Conservation (phyloP, 306 rosid species). For the Cicer yamashitae region DNA sequence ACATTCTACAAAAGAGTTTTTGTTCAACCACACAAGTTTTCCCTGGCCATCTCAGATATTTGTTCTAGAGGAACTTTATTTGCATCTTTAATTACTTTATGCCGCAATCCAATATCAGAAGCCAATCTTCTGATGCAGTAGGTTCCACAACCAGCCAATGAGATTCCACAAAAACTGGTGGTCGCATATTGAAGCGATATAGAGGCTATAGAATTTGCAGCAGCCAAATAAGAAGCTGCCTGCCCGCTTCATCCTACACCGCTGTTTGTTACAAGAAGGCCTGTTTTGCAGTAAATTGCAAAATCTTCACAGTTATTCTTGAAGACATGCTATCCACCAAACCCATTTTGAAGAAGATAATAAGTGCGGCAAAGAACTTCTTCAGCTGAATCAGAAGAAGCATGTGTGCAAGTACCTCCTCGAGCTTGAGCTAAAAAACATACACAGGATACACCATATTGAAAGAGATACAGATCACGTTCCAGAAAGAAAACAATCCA, state of each 20-base stretch:
- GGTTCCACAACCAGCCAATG: constrained; percentile 52
- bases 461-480: constrained; percentile 63
- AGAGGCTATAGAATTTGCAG: constrained; percentile 48
- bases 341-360: constrained; percentile 72
- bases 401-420: constrained; percentile 85
- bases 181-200: constrained; percentile 51
- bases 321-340: constrained; percentile 61
- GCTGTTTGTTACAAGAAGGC: constrained; percentile 52
- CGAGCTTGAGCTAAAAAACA: constrained; percentile 66
- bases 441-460: constrained; percentile 57
- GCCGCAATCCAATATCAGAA: constrained; percentile 65
- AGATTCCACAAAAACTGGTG: constrained; percentile 42
- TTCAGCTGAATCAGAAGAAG: constrained; percentile 53
- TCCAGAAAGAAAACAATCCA: constrained; percentile 68
- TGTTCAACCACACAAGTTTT: constrained; percentile 4
- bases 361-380: constrained; percentile 60
- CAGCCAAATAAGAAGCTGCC: constrained; percentile 60
- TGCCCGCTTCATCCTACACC: constrained; percentile 71
- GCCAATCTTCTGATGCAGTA: constrained; percentile 55
- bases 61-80: constrained; percentile 63
- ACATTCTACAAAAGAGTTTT: neutral
- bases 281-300: constrained; percentile 88
- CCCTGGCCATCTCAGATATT: constrained; percentile 27
- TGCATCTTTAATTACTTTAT: constrained; percentile 60
- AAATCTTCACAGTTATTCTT: constrained; percentile 84